Conservation (phyloP, 345 rosid species). For the Gossypium ekmanianum region DNA sequence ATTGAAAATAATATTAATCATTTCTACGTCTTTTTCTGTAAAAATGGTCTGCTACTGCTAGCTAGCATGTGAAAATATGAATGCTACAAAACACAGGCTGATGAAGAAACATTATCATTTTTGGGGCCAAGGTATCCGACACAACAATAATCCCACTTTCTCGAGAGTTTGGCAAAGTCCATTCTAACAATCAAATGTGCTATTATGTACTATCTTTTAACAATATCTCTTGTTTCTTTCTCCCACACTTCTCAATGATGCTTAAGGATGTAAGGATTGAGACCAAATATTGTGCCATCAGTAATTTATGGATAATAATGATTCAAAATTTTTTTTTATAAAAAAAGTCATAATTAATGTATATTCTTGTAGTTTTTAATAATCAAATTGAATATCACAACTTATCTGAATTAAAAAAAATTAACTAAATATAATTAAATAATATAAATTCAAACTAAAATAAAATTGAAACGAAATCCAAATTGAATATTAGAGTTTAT, state of each 20-base stretch:
- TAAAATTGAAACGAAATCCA: background rate
- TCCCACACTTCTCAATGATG: slow-evolving; percentile 42
- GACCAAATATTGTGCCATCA: background rate
- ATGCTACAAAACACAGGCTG: slow-evolving; percentile 4
- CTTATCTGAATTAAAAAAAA: too few relatives aligned
- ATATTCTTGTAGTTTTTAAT: too few relatives aligned
- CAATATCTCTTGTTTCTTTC: background rate
- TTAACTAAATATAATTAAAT: too few relatives aligned
- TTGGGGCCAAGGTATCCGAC: slow-evolving; percentile 38
- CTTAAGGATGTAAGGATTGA: background rate
- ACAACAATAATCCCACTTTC: slow-evolving; percentile 38
- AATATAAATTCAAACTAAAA: too few relatives aligned
- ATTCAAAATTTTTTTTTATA: background rate
- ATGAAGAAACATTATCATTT: slow-evolving; percentile 6
- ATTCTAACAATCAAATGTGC: slow-evolving; percentile 28
- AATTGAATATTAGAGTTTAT: background rate
- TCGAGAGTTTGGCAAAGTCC: slow-evolving; percentile 27
- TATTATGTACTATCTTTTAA: slow-evolving; percentile 42
- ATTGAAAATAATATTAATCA: background rate
- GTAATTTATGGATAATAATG: background rate
- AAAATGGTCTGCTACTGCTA: background rate
- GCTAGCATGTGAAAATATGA: slow-evolving; percentile 38
- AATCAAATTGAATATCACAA: too few relatives aligned
- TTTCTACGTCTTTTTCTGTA: background rate
- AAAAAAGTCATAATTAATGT: too few relatives aligned